Evolutionary conservation across 768 basidiomycete genomes (phyloP).

Genomic region (Rhizopogon vinicolor): DNA sequence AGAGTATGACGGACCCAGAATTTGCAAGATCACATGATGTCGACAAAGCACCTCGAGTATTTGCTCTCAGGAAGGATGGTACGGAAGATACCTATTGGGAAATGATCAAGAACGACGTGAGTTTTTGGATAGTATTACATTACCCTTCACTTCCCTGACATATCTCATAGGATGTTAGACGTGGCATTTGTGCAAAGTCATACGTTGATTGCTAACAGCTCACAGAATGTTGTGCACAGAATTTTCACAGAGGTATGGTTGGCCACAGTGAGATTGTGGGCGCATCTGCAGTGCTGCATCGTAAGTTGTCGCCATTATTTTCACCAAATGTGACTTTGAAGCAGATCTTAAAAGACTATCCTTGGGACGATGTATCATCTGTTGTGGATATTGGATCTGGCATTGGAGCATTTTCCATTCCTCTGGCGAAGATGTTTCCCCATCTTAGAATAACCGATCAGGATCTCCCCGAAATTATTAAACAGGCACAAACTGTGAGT

Average conservation of each 20-base stretch:
- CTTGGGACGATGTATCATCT: constrained; percentile 19
- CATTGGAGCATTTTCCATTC: constrained; percentile 20
- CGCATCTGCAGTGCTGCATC: constrained; percentile 18
- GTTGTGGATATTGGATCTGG: constrained; percentile 27
- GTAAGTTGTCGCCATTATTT: constrained; percentile 3
- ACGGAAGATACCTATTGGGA: constrained; percentile 16
- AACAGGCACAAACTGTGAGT: constrained; percentile 16
- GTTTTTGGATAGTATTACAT: not conserved
- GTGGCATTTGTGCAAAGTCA: constrained; percentile 6
- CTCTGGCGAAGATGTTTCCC: constrained; percentile 20
- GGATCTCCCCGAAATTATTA: constrained; percentile 23
- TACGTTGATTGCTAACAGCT: not conserved
- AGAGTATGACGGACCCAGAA: constrained; percentile 19
- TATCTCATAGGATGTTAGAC: constrained; percentile 8
- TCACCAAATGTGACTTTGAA: not conserved
- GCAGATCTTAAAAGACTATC: not conserved
- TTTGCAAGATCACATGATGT: constrained; percentile 18
- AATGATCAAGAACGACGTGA: constrained; percentile 17
- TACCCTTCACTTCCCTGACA: not conserved
- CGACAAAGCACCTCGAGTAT: constrained; percentile 13
- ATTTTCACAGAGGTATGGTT: constrained; percentile 18
- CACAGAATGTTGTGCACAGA: constrained; percentile 3
- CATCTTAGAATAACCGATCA: constrained; percentile 22
- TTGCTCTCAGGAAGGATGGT: constrained; percentile 12
- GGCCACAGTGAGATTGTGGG: constrained; percentile 15